Conservation (phyloP, 345 rosid genomes). For the Eucalyptus lansdowneana region DNA sequence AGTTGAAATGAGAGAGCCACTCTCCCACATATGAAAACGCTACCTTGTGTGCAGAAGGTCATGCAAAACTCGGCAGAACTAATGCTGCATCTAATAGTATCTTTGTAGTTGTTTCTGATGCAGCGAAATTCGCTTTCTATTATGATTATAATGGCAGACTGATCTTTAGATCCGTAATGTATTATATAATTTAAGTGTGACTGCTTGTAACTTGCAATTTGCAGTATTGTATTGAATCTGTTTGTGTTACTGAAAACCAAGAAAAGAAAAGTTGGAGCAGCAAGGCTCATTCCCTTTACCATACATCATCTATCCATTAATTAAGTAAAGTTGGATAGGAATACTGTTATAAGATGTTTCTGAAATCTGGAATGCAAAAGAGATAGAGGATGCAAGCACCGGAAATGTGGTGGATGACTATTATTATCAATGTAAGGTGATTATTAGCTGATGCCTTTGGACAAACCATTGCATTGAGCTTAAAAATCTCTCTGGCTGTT, state of each 20-base stretch:
- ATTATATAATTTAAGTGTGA: not conserved
- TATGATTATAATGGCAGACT: not conserved
- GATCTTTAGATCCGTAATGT: not conserved
- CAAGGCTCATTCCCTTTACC: not conserved
- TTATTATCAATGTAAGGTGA: not conserved
- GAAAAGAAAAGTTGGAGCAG: not conserved
- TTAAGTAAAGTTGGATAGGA: not conserved
- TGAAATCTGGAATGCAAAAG: not conserved
- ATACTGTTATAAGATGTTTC: not conserved
- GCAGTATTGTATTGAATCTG: not conserved
- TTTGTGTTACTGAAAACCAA: not conserved
- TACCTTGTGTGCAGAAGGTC: not conserved
- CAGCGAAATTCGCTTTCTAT: rapidly evolving
- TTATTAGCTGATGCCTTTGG: not conserved
- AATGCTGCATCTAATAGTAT: not conserved
- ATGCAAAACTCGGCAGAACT: not conserved
- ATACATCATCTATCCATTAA: not conserved
- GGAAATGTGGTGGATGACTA: not conserved
- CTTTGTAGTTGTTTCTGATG: not conserved
- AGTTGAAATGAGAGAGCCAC: not conserved
- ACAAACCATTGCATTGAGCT: not conserved
- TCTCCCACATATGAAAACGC: not conserved
- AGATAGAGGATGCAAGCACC: not conserved
- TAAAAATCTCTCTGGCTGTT: not conserved
- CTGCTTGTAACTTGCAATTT: not conserved